phyloP scores from a whole-genome alignment of 176 grass and related monocot species.

The Triticum dicoccoides region DNA sequence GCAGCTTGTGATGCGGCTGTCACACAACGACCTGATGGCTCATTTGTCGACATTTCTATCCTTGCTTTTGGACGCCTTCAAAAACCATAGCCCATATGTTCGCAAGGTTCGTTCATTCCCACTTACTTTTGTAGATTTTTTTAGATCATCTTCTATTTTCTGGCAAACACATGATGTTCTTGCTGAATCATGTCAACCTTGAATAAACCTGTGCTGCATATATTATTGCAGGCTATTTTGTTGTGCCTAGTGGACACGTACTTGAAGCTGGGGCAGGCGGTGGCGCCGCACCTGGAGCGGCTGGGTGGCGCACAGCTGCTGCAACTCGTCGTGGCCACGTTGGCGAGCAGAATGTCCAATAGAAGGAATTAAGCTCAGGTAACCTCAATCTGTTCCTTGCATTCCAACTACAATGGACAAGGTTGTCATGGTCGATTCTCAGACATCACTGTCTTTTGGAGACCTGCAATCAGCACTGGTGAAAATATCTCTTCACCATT shows the following conservation, averaged over 20 bases:
- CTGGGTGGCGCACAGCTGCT: not conserved
- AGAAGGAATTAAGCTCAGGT: too few species aligned
- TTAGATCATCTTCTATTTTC: not conserved
- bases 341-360: too few species aligned
- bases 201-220: too few species aligned
- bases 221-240: not conserved
- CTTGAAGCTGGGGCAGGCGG: not conserved
- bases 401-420: too few species aligned
- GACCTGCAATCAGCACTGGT: too few species aligned
- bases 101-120: constrained; percentile 54
- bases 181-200: too few species aligned
- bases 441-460: too few species aligned
- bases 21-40: constrained; percentile 62
- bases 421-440: too few species aligned
- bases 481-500: too few species aligned
- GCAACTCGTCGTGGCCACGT: too few species aligned
- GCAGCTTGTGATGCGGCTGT: constrained; percentile 74
- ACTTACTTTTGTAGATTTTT: not conserved
- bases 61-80: constrained; percentile 63
- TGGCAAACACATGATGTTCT: not conserved
- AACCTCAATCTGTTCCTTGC: too few species aligned
- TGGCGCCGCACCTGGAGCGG: not conserved
- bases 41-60: constrained; percentile 71
- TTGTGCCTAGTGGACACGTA: not conserved
- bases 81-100: constrained; percentile 71